These are phyloP conservation scores for Alternaria sp. DNA, from an alignment of 2,329 filamentous ascomycete genomes.

Conservation along the genomic window DNA sequence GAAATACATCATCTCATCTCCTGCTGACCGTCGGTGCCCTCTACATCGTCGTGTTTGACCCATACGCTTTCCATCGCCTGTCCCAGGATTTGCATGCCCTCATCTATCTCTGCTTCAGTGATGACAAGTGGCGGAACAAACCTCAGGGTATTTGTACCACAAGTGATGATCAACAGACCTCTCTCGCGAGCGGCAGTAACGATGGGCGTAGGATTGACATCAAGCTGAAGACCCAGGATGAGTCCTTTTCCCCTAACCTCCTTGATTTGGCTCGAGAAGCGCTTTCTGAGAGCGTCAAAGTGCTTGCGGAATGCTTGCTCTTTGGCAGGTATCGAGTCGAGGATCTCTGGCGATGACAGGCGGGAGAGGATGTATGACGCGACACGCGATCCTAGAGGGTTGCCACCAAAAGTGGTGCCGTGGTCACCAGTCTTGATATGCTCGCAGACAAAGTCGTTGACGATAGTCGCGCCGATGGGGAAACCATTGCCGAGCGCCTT, in stretches of 20 bases:
- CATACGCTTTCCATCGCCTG: conserved; percentile 68
- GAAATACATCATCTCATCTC: conserved; percentile 40
- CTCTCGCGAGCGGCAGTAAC: conserved; percentile 87
- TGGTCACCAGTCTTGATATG: conserved; percentile 81
- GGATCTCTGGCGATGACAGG: conserved; percentile 74
- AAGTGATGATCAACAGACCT: conserved; percentile 89
- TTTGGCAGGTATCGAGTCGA: conserved; percentile 74
- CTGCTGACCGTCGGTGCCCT: conserved; percentile 46
- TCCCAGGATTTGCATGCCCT: conserved; percentile 78
- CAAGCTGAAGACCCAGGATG: conserved; percentile 86
- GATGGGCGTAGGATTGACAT: conserved; percentile 74
- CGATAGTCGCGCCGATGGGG: conserved; percentile 85
- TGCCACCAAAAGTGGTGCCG: conserved; percentile 93
- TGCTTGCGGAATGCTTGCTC: conserved; percentile 66
- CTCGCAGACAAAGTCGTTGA: conserved; percentile 71
- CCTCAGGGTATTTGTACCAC: conserved; percentile 87
- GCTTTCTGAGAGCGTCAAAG: conserved; percentile 64
- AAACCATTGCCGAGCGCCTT: conserved; percentile 98
- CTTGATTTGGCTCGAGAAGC: conserved; percentile 74
- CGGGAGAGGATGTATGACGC: conserved; percentile 85
- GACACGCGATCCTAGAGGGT: conserved; percentile 83
- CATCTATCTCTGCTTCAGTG: conserved; percentile 78
- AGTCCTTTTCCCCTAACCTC: conserved; percentile 85
- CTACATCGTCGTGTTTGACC: conserved; percentile 46
- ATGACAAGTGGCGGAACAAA: conserved; percentile 91